Percentiles rank a stretch among this genome's conserved stretches.
Conservation (phyloP, 306 rosid species). For the Carpinus fangiana region DNA sequence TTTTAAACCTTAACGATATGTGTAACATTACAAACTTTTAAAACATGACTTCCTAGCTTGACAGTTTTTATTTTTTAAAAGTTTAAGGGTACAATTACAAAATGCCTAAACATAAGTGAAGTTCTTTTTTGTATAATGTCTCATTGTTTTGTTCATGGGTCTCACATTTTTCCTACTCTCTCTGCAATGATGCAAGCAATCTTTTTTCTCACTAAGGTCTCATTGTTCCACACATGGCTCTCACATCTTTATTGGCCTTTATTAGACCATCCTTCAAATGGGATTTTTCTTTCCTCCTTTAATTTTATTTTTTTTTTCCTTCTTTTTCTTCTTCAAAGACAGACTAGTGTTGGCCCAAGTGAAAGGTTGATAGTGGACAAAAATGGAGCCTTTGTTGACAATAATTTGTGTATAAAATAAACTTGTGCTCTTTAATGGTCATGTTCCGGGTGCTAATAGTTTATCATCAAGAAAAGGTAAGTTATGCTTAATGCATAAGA, state of each 20-base stretch:
- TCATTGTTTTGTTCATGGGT: too few relatives aligned
- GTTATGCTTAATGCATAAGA: conserved; percentile 67
- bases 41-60: too few relatives aligned
- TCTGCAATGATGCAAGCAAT: too few relatives aligned
- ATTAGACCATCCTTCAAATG: conserved; percentile 8
- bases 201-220: conserved; percentile 12
- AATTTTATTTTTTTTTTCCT: neutral
- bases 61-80: too few relatives aligned
- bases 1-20: too few relatives aligned
- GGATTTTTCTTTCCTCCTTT: neutral
- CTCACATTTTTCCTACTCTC: too few relatives aligned
- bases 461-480: conserved; percentile 31
- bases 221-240: conserved; percentile 37
- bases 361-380: neutral
- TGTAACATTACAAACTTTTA: too few relatives aligned
- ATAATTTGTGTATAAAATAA: conserved; percentile 18
- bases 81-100: too few relatives aligned
- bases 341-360: neutral
- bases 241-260: conserved; percentile 1
- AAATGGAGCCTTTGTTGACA: conserved; percentile 32
- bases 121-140: too few relatives aligned
- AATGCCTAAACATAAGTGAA: too few relatives aligned
- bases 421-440: conserved; percentile 13
- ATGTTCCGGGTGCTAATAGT: conserved; percentile 29
- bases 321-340: conserved; percentile 5